phyloP scores from a whole-genome alignment of 768 basidiomycete genomes.

The Tylopilus balloui region DNA sequence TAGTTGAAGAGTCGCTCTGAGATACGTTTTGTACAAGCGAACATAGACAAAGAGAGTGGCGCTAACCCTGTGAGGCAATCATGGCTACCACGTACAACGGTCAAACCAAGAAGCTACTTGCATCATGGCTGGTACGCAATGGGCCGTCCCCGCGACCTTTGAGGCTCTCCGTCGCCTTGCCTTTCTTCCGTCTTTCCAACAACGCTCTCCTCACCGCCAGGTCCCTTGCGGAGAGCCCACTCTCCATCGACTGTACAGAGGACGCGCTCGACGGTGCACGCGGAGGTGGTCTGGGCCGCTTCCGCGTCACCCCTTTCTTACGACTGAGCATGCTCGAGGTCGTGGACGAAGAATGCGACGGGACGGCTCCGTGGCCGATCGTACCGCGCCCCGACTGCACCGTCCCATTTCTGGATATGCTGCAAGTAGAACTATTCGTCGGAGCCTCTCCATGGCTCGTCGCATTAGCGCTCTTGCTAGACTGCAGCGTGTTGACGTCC shows the following conservation, averaged over 20 bases:
- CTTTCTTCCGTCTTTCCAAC: slow-evolving; percentile 25
- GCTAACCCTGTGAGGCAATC: background rate
- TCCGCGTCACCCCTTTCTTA: slow-evolving; percentile 20
- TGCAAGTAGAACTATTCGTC: background rate
- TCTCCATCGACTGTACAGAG: slow-evolving; percentile 23
- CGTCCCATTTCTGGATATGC: slow-evolving; percentile 13
- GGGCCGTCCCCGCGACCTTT: background rate
- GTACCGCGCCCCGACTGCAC: slow-evolving; percentile 4
- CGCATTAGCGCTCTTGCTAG: background rate
- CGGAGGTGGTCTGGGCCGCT: slow-evolving; percentile 15
- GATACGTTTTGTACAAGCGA: no score
- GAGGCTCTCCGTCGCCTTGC: slow-evolving; percentile 8
- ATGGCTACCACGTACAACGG: background rate
- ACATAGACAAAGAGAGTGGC: no score
- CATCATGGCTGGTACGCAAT: background rate
- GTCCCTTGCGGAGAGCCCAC: slow-evolving; percentile 21
- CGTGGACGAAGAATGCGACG: slow-evolving; percentile 6
- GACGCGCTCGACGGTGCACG: slow-evolving; percentile 28
- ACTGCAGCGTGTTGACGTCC: background rate
- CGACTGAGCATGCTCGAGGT: slow-evolving; percentile 18
- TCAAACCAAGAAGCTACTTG: background rate
- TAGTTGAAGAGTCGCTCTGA: no score
- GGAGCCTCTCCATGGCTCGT: background rate
- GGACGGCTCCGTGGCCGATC: background rate
- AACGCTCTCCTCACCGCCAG: slow-evolving; percentile 23